These are phyloP conservation scores for Trichophyton schoenleinii DNA, from an alignment of 2,329 filamentous ascomycete species.

Conservation along the genomic window DNA sequence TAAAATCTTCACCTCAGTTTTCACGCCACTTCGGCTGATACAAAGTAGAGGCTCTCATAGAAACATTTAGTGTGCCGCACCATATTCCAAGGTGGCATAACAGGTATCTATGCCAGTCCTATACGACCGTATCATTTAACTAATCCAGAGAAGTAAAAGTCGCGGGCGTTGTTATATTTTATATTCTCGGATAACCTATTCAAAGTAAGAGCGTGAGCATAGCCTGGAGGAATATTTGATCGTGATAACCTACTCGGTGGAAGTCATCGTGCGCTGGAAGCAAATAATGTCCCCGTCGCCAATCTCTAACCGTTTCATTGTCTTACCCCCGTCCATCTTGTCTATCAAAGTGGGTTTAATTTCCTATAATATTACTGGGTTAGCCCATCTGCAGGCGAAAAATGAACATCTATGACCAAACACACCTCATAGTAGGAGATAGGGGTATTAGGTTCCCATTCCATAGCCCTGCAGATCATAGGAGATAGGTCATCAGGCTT, in stretches of 20 bases:
- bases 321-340: conserved; percentile 77
- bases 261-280: conserved; percentile 48
- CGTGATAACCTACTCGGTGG: background rate
- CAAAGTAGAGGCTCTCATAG: too few species aligned
- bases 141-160: background rate
- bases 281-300: conserved; percentile 96
- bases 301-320: conserved; percentile 79
- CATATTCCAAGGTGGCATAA: too few species aligned
- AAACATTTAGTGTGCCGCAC: too few species aligned
- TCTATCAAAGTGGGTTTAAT: conserved; percentile 99
- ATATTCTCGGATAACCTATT: background rate
- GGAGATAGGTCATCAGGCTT: conserved; percentile 72
- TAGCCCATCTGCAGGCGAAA: background rate
- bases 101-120: background rate
- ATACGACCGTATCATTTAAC: background rate
- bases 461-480: conserved; percentile 41
- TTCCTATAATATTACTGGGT: conserved; percentile 40
- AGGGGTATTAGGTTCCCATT: background rate
- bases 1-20: too few species aligned
- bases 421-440: background rate
- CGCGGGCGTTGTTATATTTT: background rate
- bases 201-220: background rate
- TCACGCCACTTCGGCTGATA: too few species aligned
- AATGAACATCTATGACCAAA: background rate
- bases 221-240: background rate